Evolutionary conservation across 805 yeast species (phyloP).

Genomic region (Candida morakotiae): DNA sequence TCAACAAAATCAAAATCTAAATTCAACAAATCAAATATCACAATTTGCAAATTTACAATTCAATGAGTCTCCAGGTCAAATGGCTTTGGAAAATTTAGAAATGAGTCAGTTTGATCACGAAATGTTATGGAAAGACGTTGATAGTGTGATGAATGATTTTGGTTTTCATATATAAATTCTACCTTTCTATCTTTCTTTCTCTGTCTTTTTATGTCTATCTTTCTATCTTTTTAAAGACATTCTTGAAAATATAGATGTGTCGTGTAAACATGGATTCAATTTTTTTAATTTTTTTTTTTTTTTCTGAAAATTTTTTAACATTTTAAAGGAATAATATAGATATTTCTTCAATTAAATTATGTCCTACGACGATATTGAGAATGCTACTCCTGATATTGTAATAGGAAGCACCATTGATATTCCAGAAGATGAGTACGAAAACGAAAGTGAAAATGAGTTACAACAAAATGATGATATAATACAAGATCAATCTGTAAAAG

Average conservation of each 20-base stretch:
- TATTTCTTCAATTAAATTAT: no score
- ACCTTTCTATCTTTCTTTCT: neutral
- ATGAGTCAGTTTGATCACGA: conserved; percentile 47
- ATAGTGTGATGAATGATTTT: conserved; percentile 85
- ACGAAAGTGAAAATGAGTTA: conserved; percentile 43
- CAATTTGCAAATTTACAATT: conserved; percentile 1
- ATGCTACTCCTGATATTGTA: conserved; percentile 80
- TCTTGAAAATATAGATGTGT: no score
- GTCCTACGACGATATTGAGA: conserved; percentile 77
- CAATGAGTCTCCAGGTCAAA: conserved; percentile 23
- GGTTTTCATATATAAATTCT: conserved; percentile 62
- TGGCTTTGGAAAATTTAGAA: conserved; percentile 29
- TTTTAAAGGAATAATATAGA: no score
- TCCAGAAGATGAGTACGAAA: conserved; percentile 36
- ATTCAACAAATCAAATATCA: neutral
- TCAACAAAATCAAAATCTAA: neutral
- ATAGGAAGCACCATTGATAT: conserved; percentile 52
- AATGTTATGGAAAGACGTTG: conserved; percentile 75
- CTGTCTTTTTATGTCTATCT: neutral
- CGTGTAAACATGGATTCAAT: conserved; percentile 1
- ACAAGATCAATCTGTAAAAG: conserved; percentile 30
- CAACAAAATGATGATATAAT: conserved; percentile 37
- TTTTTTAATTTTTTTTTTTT: conserved; percentile 3
- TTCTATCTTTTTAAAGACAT: no score
- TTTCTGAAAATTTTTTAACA: conserved; percentile 4